Evolutionary conservation across 495 filamentous ascomycete genomes (phyloP), one percentile per base, ranked within the genome.

Genomic region (Cercophora newfieldiana): DNA sequence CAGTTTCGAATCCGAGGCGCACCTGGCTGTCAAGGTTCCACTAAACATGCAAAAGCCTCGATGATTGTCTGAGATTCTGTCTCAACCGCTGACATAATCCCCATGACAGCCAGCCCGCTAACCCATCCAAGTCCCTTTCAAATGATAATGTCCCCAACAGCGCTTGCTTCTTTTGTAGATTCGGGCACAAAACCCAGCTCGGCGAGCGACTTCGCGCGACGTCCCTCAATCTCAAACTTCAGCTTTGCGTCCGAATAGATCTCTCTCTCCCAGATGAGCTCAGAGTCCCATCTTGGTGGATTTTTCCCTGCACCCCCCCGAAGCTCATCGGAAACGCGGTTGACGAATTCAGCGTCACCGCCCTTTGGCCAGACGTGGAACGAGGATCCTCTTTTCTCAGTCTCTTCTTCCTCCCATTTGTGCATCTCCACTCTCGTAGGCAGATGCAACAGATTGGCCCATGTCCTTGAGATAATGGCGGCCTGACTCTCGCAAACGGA

Each of bases 401-500:
- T 59, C 48, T 75, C 70, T 18, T 75, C 76, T 4, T 72, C 68
- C 55, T 75, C 76, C 90, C 91, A 95, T 6, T 65, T 69, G 65
- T 75, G 69, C 90, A 97, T 95, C 28, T 87, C 86, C 7, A 74
- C 71, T 14, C 66, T 69, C 0, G 83, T 68, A 0, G 94, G 94
- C 8, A 96, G 78, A 0, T 68, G 68, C 2, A 97, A 80, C 0
- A 87, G 77, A 29, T 86, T 86, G 0, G 90, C 85, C 86, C 88
- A 96, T 1, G 92, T 84, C 4, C 92, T 85, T 14, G 92, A 87
- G 62, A 97, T 83, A 2, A 90, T 82, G 10, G 91, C 88, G 3
- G 86, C 88, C 72, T 97, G 94, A n/a, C 83, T 86, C 72, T 97
- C 91, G 1, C 87, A 80, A 6, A 93, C 70, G 2, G 90, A 88